phyloP scores from a whole-genome alignment of 148 eudicot genomes.

The Rhododendron williamsianum region DNA sequence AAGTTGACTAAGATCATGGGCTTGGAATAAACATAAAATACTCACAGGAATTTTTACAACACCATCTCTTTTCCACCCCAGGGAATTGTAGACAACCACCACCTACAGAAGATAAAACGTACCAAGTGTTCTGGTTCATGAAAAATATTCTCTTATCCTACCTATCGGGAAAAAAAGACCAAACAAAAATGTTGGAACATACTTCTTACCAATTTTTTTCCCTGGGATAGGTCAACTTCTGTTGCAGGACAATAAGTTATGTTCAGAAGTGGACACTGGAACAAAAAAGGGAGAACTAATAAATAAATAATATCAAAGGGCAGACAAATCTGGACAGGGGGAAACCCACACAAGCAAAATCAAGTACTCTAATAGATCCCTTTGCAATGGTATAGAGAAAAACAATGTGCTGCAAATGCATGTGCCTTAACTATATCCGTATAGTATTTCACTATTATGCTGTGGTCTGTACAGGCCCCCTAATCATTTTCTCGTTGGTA shows the following conservation, averaged over 20 bases:
- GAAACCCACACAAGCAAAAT: not conserved
- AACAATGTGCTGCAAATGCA: not conserved
- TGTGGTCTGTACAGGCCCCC: not conserved
- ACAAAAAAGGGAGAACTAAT: not conserved
- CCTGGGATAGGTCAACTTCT: slow-evolving; percentile 63
- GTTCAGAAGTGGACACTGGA: slow-evolving; percentile 91
- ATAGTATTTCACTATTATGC: not conserved
- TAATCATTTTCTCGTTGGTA: not conserved
- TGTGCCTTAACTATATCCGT: not conserved
- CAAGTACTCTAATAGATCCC: not conserved
- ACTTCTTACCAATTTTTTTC: slow-evolving; percentile 65
- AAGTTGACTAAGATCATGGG: not conserved
- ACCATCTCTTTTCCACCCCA: slow-evolving; percentile 86
- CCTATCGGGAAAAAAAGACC: not conserved
- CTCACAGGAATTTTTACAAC: slow-evolving; percentile 83
- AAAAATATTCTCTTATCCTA: not conserved
- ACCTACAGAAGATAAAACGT: slow-evolving; percentile 35
- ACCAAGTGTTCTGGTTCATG: not conserved
- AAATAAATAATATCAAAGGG: not conserved
- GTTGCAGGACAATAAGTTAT: slow-evolving; percentile 88
- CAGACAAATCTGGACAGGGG: not conserved
- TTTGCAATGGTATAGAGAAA: not conserved
- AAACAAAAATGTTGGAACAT: not conserved
- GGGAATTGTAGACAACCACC: slow-evolving; percentile 75
- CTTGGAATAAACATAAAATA: slow-evolving; percentile 12